phyloP scores from a whole-genome alignment of 2,329 filamentous ascomycete genomes.

The Lasiodiplodia sp. region DNA sequence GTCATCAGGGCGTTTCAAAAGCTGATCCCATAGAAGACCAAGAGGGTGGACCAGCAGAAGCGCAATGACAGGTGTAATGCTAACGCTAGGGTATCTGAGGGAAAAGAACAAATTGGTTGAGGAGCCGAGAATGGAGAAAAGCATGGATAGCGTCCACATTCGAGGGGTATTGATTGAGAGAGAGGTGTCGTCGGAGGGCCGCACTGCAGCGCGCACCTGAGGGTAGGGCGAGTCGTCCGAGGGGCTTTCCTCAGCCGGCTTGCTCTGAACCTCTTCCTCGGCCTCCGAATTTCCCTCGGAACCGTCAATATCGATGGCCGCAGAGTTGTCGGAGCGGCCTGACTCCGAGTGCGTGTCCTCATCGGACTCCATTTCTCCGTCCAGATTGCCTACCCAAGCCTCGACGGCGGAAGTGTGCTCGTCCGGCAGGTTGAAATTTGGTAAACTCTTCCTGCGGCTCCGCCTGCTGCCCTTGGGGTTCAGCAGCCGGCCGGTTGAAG shows the following conservation, averaged over 20 bases:
- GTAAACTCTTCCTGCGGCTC: constrained; percentile 27
- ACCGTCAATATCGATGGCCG: constrained; percentile 38
- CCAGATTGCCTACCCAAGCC: constrained; percentile 24
- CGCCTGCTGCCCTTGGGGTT: constrained; percentile 14
- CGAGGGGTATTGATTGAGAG: constrained; percentile 88
- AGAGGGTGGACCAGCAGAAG: constrained; percentile 84
- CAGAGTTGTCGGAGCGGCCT: constrained; percentile 25
- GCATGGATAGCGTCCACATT: constrained; percentile 82
- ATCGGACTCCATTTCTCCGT: constrained; percentile 14
- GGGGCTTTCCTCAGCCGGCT: constrained; percentile 56
- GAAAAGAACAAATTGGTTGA: constrained; percentile 90
- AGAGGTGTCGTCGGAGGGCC: constrained; percentile 75
- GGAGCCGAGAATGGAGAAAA: constrained; percentile 82
- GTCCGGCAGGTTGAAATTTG: constrained; percentile 17
- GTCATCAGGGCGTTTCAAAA: constrained; percentile 68
- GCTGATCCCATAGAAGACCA: constrained; percentile 78
- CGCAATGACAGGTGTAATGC: constrained; percentile 88
- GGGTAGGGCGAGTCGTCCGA: constrained; percentile 78
- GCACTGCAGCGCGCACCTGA: constrained; percentile 80
- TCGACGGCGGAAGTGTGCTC: constrained; percentile 23
- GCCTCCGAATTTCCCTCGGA: constrained; percentile 42
- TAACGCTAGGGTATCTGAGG: constrained; percentile 86
- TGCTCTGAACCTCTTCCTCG: constrained; percentile 28
- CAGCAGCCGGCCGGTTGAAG: constrained; percentile 16
- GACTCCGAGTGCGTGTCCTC: constrained; percentile 16